phyloP scores from a whole-genome alignment of 2,329 filamentous ascomycete species.

The Pseudogymnoascus sp. region DNA sequence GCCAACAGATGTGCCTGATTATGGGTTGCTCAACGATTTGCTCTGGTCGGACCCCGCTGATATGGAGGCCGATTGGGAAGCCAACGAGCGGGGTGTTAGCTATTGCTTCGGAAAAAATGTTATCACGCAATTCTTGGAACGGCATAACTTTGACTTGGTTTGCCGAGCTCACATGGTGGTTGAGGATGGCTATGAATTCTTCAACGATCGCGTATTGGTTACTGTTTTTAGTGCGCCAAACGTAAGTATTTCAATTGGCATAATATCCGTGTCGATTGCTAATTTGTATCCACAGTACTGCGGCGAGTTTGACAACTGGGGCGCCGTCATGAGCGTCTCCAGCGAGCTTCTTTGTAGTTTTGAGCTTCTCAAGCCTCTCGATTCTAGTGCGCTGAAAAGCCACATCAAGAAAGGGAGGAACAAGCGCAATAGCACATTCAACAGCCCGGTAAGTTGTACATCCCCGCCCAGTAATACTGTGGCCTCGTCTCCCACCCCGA shows the following conservation, averaged over 20 bases:
- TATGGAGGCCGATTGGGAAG: conserved; percentile 97
- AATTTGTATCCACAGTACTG: conserved; percentile 59
- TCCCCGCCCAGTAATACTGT: background rate
- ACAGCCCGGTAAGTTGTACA: conserved; percentile 54
- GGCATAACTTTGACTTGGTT: conserved; percentile 94
- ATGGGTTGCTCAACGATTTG: conserved; percentile 87
- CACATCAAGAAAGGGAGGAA: conserved; percentile 98
- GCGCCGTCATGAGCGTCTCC: conserved; percentile 96
- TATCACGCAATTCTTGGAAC: conserved; percentile 88
- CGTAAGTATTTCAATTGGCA: conserved; percentile 48
- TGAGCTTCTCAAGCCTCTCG: conserved; percentile 89
- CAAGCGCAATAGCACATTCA: conserved; percentile 89
- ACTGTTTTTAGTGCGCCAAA: conserved; percentile 98
- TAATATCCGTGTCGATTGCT: background rate
- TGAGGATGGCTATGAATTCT: conserved; percentile 98
- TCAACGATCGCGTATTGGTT: conserved; percentile 87
- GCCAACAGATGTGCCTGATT: conserved; percentile 94
- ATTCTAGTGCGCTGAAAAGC: conserved; percentile 92
- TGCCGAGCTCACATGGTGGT: conserved; percentile 99
- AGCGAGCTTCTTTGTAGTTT: conserved; percentile 92
- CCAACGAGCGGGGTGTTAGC: conserved; percentile 91
- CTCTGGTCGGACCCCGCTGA: conserved; percentile 97
- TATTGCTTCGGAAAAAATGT: conserved; percentile 99
- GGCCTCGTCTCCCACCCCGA: background rate
- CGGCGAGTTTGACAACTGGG: conserved; percentile 98